Evolutionary conservation across 345 rosid species (phyloP).

Genomic region (Salix koriyanagi): DNA sequence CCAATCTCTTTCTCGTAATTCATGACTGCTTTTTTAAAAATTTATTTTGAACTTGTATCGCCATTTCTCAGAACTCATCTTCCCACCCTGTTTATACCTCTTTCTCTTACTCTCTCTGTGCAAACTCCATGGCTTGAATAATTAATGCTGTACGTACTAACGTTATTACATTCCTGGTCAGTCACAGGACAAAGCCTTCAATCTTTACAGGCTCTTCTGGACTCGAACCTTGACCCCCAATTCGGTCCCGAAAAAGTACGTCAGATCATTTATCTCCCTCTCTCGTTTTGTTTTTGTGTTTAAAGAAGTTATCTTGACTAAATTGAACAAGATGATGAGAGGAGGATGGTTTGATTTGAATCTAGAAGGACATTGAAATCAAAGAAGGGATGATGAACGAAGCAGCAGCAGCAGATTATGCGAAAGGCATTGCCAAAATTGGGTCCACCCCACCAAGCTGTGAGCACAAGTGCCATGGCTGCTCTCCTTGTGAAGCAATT

Average conservation of each 20-base stretch:
- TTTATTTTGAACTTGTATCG: no score
- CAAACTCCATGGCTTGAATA: not conserved
- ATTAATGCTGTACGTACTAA: not conserved
- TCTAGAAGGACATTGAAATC: slow-evolving; percentile 12
- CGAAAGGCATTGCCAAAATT: slow-evolving; percentile 33
- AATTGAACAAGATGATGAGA: not conserved
- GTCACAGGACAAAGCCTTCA: slow-evolving; percentile 6
- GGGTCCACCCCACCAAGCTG: slow-evolving; percentile 87
- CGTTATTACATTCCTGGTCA: not conserved
- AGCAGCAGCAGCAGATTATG: slow-evolving; percentile 13
- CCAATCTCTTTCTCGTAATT: no score
- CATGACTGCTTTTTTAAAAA: no score
- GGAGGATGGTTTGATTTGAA: not conserved
- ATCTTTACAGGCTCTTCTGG: not conserved
- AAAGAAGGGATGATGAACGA: not conserved
- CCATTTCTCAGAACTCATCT: no score
- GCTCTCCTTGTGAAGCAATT: slow-evolving; percentile 71
- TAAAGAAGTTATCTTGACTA: not conserved
- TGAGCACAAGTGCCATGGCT: slow-evolving; percentile 65
- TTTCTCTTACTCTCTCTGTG: not conserved
- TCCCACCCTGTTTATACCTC: no score
- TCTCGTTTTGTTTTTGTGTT: not conserved
- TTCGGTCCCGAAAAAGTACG: no score
- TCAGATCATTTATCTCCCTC: not conserved
- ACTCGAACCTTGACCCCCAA: not conserved